A percentile compares a stretch with the other conserved stretches of the same genome.
Evolutionary conservation across 208 protist species (phyloP).

Genomic region (Acanthamoeba healyi): DNA sequence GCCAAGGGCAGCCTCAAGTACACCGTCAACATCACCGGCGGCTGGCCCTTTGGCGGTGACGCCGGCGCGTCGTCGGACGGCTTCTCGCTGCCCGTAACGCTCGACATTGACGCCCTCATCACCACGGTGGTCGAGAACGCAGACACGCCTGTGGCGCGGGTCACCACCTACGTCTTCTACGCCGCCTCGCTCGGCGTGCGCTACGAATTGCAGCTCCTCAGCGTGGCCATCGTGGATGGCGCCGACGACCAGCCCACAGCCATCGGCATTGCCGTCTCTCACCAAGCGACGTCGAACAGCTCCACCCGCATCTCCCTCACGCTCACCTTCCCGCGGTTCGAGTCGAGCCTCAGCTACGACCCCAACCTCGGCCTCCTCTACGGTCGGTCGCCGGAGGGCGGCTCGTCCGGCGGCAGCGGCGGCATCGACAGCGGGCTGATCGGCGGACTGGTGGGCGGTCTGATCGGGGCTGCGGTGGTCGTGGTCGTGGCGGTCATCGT

Average conservation of each 20-base stretch:
- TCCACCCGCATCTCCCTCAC: neutral
- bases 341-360: neutral
- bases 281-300: neutral
- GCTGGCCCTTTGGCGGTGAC: neutral
- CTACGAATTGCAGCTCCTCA: neutral
- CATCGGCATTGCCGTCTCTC: neutral
- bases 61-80: neutral
- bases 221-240: neutral
- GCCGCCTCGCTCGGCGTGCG: neutral
- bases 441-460: neutral
- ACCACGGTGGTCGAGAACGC: neutral
- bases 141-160: neutral
- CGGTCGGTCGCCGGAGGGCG: neutral
- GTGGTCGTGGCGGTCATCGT: neutral
- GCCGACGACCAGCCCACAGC: neutral
- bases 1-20: neutral
- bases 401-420: neutral
- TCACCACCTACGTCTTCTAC: slow-evolving; percentile 21
- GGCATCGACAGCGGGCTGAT: slow-evolving; percentile 12
- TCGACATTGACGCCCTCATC: neutral
- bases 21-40: neutral
- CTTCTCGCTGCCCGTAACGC: neutral
- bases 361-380: neutral
- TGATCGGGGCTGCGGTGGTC: neutral
- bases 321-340: neutral